These are phyloP conservation scores for Pyrenophora teres DNA, from an alignment of 2,329 filamentous ascomycete genomes.

Conservation along the genomic window DNA sequence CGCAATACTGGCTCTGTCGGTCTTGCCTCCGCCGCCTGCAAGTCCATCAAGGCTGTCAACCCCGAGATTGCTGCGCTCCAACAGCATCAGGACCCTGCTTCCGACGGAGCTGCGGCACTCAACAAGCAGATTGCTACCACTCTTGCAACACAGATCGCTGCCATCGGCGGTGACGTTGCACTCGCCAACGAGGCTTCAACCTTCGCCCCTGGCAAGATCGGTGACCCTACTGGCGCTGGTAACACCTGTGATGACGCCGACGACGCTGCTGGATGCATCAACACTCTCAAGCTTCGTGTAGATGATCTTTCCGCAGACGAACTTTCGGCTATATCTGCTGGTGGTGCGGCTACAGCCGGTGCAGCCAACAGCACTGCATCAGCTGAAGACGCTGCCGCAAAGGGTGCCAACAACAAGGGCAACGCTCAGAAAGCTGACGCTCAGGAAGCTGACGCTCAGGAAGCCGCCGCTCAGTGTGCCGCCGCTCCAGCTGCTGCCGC, in stretches of 20 bases:
- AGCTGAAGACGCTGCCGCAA: conserved; percentile 18
- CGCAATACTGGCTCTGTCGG: conserved; percentile 65
- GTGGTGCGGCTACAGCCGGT: conserved; percentile 54
- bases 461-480: not conserved
- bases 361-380: not conserved
- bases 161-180: conserved; percentile 65
- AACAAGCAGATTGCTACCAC: conserved; percentile 67
- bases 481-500: not conserved
- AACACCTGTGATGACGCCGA: conserved; percentile 58
- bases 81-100: conserved; percentile 71
- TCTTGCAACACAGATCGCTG: conserved; percentile 63
- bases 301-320: conserved; percentile 60
- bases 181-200: conserved; percentile 66
- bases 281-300: conserved; percentile 58
- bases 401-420: not conserved
- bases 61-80: conserved; percentile 67
- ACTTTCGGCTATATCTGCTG: conserved; percentile 50
- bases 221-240: conserved; percentile 56
- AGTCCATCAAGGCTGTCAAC: conserved; percentile 61
- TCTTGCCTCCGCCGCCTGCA: conserved; percentile 62
- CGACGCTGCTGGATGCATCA: conserved; percentile 61
- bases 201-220: conserved; percentile 64
- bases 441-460: conserved; percentile 8
- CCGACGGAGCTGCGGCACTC: conserved; percentile 57
- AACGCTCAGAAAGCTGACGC: not conserved